phyloP scores from a whole-genome alignment of 306 rosid species.

The Mucuna pruriens region DNA sequence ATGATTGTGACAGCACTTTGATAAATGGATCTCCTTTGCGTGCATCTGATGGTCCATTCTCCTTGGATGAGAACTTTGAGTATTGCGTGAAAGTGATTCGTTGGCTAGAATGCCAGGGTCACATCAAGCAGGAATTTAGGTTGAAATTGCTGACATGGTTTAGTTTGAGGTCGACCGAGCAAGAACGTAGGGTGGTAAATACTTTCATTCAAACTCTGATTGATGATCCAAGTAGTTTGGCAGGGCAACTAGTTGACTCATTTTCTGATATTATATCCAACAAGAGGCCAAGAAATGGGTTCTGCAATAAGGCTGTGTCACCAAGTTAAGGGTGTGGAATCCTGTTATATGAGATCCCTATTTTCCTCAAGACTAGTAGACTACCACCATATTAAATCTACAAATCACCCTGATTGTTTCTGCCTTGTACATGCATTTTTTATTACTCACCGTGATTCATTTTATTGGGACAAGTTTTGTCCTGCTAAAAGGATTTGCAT shows the following conservation, averaged over 20 bases:
- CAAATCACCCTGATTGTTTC: slow-evolving; percentile 61
- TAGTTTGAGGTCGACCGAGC: slow-evolving; percentile 98
- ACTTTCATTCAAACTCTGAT: slow-evolving; percentile 95
- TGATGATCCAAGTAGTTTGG: slow-evolving; percentile 97
- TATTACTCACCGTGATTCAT: slow-evolving; percentile 71
- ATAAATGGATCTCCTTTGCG: slow-evolving; percentile 82
- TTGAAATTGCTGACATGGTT: slow-evolving; percentile 97
- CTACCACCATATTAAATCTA: slow-evolving; percentile 34
- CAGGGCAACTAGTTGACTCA: slow-evolving; percentile 96
- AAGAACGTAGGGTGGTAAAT: slow-evolving; percentile 97
- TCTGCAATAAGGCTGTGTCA: slow-evolving; percentile 65
- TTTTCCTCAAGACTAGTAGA: slow-evolving; percentile 52
- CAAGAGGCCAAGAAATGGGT: slow-evolving; percentile 87
- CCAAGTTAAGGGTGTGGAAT: slow-evolving; percentile 51
- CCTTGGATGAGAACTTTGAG: slow-evolving; percentile 95
- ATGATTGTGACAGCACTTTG: slow-evolving; percentile 96
- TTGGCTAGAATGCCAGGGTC: slow-evolving; percentile 97
- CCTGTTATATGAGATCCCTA: slow-evolving; percentile 47
- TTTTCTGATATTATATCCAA: slow-evolving; percentile 86
- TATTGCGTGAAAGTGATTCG: slow-evolving; percentile 96
- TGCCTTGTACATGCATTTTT: slow-evolving; percentile 82
- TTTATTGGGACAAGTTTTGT: slow-evolving; percentile 56
- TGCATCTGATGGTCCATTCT: slow-evolving; percentile 61
- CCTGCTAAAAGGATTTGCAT: slow-evolving; percentile 61
- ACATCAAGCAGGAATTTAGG: slow-evolving; percentile 88